phyloP scores from a whole-genome alignment of 768 basidiomycete genomes.

The Postia placenta region DNA sequence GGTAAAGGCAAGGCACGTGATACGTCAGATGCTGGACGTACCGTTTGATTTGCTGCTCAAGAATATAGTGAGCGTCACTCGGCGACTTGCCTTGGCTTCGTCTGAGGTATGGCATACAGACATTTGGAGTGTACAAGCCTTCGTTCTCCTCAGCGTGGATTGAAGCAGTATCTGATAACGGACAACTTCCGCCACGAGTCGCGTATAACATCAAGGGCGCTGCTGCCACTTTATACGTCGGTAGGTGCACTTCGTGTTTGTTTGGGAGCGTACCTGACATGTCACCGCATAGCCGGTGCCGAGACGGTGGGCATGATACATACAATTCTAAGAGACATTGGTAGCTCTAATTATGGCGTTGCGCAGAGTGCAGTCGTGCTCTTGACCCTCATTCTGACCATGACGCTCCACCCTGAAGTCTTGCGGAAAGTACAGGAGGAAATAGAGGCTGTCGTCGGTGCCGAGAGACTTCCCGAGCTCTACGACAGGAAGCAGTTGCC shows the following conservation, averaged over 20 bases:
- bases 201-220: background rate
- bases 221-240: background rate
- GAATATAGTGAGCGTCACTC: no score
- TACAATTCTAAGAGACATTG: background rate
- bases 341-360: background rate
- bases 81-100: no score
- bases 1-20: conserved; percentile 15
- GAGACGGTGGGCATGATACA: conserved; percentile 9
- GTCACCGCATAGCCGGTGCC: conserved; percentile 5
- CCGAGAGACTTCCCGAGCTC: conserved; percentile 24
- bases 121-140: conserved; percentile 7
- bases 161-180: background rate
- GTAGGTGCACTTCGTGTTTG: background rate
- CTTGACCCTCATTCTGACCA: conserved; percentile 26
- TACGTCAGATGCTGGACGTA: conserved; percentile 11
- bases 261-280: background rate
- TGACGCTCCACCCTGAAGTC: conserved; percentile 26
- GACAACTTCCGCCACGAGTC: background rate
- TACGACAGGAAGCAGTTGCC: conserved; percentile 21
- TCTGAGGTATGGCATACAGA: no score
- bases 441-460: conserved; percentile 32
- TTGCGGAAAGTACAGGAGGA: conserved; percentile 30
- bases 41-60: conserved; percentile 19
- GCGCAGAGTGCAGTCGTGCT: conserved; percentile 27
- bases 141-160: conserved; percentile 12